Evolutionary conservation across 2,329 filamentous ascomycete genomes (phyloP), one percentile per base, ranked within the genome.

Genomic region (Metarhizium album): DNA sequence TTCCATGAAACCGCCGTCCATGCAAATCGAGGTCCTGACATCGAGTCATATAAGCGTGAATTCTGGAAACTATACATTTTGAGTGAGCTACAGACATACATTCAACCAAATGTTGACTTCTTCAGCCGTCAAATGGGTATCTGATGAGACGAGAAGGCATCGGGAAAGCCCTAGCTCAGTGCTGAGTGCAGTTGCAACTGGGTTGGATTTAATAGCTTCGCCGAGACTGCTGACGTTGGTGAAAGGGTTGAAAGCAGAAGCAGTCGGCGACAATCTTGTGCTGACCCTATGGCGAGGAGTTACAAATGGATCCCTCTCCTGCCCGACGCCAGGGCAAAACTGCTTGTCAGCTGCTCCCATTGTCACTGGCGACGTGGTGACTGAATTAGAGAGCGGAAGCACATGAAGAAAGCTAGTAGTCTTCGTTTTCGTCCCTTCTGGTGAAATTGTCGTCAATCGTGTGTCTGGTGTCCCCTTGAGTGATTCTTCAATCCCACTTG

Each of bases 381-480:
- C 37, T 37, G 46, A 13, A 29, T 31, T 31, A 57, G 11, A 68
- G 65, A n/a, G 64, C 59, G 20, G 62, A 52, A 31, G 58, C 59
- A 13, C 62, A 53, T 40, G 57, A 60, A 38, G 70, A 57, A 8
- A 62, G 58, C 27, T 68, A 66, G 16, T 67, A 55, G 18, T 64
- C 57, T 52, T 67, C 69, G 16, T 65, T 64, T 20, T 73, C 74
- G 65, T 51, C 40, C 80, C 78, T 16, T 80, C 76, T 0, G 82
- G 81, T 3, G 82, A 86, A 60, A 85, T 84, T 5, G 76, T 68
- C 4, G 82, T 83, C 42, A 83, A 57, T 47, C 75, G 77, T 7
- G 82, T 84, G 52, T 84, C 80, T 0, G 83, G 83, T 5, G 84
- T 86, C 16, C 75, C 77, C 57, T 79, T 75, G 59, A 73, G 75